Percentiles rank a stretch among this genome's conserved stretches.
Evolutionary conservation across 192 early-diverging fungal genomes (phyloP).

Genomic region (Coemansia sp.): DNA sequence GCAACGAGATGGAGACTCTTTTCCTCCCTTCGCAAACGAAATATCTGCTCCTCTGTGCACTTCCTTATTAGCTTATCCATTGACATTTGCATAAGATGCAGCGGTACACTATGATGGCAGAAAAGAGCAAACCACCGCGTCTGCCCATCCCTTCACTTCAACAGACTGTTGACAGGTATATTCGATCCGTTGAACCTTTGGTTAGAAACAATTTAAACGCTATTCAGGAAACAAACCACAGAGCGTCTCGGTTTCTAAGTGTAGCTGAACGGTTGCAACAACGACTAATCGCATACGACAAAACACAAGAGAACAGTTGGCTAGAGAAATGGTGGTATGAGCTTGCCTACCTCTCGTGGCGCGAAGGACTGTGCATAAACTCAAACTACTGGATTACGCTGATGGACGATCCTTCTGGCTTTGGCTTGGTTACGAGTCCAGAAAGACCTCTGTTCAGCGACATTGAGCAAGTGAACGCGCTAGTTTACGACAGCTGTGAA

Average conservation of each 20-base stretch:
- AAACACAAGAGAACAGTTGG: slow-evolving; percentile 64
- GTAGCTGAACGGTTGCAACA: slow-evolving; percentile 59
- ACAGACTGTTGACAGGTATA: slow-evolving; percentile 58
- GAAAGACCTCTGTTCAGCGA: not conserved
- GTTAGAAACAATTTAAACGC: slow-evolving; percentile 48
- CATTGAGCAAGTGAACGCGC: not conserved
- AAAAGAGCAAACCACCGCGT: slow-evolving; percentile 40
- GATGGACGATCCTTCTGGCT: slow-evolving; percentile 62
- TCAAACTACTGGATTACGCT: slow-evolving; percentile 84
- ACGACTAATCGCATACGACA: slow-evolving; percentile 64
- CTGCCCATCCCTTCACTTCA: slow-evolving; percentile 65
- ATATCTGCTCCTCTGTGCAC: too few species aligned
- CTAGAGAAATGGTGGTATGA: slow-evolving; percentile 70
- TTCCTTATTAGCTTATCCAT: too few species aligned
- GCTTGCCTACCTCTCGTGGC: slow-evolving; percentile 77
- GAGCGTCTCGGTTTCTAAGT: slow-evolving; percentile 49
- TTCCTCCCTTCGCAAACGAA: too few species aligned
- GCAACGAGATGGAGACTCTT: too few species aligned
- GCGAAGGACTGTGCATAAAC: slow-evolving; percentile 79
- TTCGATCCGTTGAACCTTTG: slow-evolving; percentile 61
- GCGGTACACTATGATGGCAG: too few species aligned
- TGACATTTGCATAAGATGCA: too few species aligned
- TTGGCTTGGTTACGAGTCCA: slow-evolving; percentile 34
- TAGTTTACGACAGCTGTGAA: slow-evolving; percentile 41
- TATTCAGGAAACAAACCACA: slow-evolving; percentile 53